These are phyloP conservation scores for Azolla pinnata DNA, from an alignment of 75 land plant genomes.

Conservation along the genomic window DNA sequence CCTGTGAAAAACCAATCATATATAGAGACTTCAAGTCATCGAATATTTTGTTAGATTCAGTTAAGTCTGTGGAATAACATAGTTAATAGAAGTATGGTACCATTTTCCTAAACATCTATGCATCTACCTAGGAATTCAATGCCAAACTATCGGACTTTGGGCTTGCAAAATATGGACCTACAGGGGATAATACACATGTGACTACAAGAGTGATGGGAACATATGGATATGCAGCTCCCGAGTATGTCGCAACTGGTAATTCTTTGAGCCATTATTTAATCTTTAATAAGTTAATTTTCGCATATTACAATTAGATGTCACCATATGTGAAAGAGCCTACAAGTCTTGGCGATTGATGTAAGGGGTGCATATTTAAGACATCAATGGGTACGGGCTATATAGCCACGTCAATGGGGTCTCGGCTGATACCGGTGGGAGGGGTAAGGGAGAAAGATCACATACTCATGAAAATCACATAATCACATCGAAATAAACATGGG, in stretches of 20 bases:
- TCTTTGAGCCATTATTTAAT: background rate
- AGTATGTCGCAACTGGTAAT: constrained; percentile 38
- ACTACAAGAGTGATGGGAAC: constrained; percentile 18
- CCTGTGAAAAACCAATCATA: constrained; percentile 30
- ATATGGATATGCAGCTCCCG: too few species aligned
- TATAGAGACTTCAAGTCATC: too few species aligned
- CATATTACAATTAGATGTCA: too few species aligned
- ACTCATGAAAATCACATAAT: too few species aligned
- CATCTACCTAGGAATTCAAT: constrained; percentile 17
- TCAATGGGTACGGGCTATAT: too few species aligned
- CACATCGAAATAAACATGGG: too few species aligned
- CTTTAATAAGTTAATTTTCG: background rate
- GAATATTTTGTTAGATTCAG: constrained; percentile 48
- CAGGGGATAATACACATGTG: constrained; percentile 18
- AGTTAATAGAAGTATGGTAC: background rate
- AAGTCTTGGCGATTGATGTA: too few species aligned
- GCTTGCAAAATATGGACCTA: constrained; percentile 24
- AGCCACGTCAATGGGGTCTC: too few species aligned
- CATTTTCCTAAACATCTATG: background rate
- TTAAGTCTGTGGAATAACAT: constrained; percentile 6
- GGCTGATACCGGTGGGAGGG: too few species aligned
- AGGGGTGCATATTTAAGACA: too few species aligned
- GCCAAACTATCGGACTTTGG: constrained; percentile 38
- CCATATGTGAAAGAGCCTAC: too few species aligned
- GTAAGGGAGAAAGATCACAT: too few species aligned